Evolutionary conservation across 2,329 filamentous ascomycete genomes (phyloP).

Genomic region (Cladophialophora bantiana): DNA sequence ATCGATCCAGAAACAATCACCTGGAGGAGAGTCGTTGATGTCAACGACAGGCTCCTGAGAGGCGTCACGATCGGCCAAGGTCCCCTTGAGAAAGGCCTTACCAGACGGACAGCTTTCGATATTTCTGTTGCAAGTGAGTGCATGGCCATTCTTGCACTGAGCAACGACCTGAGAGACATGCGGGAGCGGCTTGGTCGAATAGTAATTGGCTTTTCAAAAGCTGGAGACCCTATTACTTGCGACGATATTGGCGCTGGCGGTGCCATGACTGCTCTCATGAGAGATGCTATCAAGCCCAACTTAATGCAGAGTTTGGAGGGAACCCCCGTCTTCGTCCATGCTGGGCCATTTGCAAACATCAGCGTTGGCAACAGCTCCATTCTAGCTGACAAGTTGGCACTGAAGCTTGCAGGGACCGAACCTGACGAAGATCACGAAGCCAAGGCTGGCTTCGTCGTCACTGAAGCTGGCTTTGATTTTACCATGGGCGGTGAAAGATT

Average conservation of each 20-base stretch:
- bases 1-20: slow-evolving; percentile 98
- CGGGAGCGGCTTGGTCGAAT: slow-evolving; percentile 91
- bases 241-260: slow-evolving; percentile 94
- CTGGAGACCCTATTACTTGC: slow-evolving; percentile 90
- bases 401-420: slow-evolving; percentile 96
- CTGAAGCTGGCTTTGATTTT: slow-evolving; percentile 98
- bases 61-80: slow-evolving; percentile 88
- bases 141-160: slow-evolving; percentile 96
- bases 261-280: slow-evolving; percentile 92
- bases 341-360: slow-evolving; percentile 97
- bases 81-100: slow-evolving; percentile 86
- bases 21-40: slow-evolving; percentile 93
- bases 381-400: slow-evolving; percentile 89
- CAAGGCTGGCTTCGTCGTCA: slow-evolving; percentile 92
- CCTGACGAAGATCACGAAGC: slow-evolving; percentile 81
- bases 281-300: slow-evolving; percentile 98
- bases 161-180: slow-evolving; percentile 86
- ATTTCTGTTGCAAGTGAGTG: slow-evolving; percentile 97
- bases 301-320: slow-evolving; percentile 98
- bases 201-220: slow-evolving; percentile 87
- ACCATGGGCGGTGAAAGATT: slow-evolving; percentile 99
- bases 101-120: slow-evolving; percentile 90
- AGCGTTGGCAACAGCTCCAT: slow-evolving; percentile 96
- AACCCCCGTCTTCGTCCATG: slow-evolving; percentile 96
- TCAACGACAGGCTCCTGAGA: slow-evolving; percentile 93